Percentiles rank a stretch among this genome's conserved stretches.
Evolutionary conservation across 2,329 filamentous ascomycete genomes (phyloP).

Genomic region (Ophiostoma quercus): DNA sequence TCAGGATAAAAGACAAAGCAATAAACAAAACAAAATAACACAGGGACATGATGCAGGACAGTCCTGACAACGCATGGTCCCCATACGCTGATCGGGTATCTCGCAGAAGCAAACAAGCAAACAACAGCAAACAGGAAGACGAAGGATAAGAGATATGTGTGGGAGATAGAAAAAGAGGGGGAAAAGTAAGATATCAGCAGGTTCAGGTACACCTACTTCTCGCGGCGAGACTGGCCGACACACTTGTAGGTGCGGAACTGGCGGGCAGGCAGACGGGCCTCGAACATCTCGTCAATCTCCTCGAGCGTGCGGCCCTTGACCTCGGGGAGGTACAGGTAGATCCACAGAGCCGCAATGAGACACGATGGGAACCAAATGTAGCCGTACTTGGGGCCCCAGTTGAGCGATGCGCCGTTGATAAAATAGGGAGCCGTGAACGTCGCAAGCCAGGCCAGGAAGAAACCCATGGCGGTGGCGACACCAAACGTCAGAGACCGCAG

Average conservation of each 20-base stretch:
- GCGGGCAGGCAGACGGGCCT: conserved; percentile 39
- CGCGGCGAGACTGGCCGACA: conserved; percentile 24
- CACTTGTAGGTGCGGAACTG: conserved; percentile 40
- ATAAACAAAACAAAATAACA: conserved; percentile 5
- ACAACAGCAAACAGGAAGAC: not conserved
- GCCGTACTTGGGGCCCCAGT: conserved; percentile 55
- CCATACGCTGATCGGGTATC: conserved; percentile 23
- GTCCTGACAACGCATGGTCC: conserved; percentile 22
- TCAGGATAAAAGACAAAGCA: not conserved
- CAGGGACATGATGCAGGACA: conserved; percentile 17
- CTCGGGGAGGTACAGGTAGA: conserved; percentile 49
- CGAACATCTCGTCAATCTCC: conserved; percentile 51
- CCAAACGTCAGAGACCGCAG: conserved; percentile 54
- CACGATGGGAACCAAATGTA: conserved; percentile 49
- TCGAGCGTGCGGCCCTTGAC: conserved; percentile 49
- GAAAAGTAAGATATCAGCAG: not conserved
- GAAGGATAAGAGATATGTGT: not conserved
- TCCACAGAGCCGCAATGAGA: conserved; percentile 35
- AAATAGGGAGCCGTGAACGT: conserved; percentile 57
- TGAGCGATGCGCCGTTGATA: conserved; percentile 49
- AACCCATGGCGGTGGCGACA: conserved; percentile 48
- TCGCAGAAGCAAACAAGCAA: conserved; percentile 8
- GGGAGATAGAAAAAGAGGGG: not conserved
- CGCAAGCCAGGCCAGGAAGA: conserved; percentile 52
- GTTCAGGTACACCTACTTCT: not conserved